Percentiles rank a stretch among this genome's conserved stretches.
Conservation (phyloP, 768 basidiomycete species). For the Hygrophoropsis aurantiaca region DNA sequence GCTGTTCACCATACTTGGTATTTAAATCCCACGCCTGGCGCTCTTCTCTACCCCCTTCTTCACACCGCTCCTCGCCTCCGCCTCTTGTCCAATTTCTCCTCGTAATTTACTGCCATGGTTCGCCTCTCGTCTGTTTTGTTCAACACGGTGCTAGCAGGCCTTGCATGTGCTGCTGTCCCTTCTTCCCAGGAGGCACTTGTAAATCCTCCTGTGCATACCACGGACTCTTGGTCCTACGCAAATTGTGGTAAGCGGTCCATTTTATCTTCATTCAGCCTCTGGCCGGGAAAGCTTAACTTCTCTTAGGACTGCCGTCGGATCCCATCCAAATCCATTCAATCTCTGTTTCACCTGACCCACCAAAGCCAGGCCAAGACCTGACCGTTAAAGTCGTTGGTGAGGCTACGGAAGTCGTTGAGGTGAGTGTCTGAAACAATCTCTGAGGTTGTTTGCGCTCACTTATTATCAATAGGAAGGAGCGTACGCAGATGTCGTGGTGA, state of each 20-base stretch:
- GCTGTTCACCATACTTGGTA: constrained; percentile 10
- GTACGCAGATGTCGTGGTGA: constrained; percentile 85
- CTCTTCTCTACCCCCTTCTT: constrained; percentile 23
- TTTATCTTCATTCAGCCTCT: constrained; percentile 7
- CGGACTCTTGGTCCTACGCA: constrained; percentile 60
- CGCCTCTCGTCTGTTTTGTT: constrained; percentile 25
- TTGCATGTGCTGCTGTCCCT: constrained; percentile 20
- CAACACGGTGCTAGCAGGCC: constrained; percentile 19
- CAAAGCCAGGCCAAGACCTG: constrained; percentile 80
- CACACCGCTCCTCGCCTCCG: constrained; percentile 3
- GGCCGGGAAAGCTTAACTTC: constrained; percentile 4
- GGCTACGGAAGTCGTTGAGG: constrained; percentile 63
- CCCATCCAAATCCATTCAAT: constrained; percentile 70
- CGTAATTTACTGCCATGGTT: constrained; percentile 23
- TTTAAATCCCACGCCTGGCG: constrained; percentile 21
- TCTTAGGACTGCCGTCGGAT: constrained; percentile 45
- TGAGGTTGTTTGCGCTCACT: constrained; percentile 12
- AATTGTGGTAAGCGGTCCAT: constrained; percentile 82
- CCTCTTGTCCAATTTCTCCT: constrained; percentile 7
- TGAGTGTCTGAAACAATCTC: constrained; percentile 28
- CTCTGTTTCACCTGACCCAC: constrained; percentile 80
- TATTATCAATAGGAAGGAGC: constrained; percentile 76
- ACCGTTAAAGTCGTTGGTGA: constrained; percentile 78
- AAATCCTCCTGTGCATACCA: constrained; percentile 31
- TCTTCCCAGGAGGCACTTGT: constrained; percentile 30